phyloP scores from a whole-genome alignment of 148 eudicot species.

The Amaranthus palmeri region DNA sequence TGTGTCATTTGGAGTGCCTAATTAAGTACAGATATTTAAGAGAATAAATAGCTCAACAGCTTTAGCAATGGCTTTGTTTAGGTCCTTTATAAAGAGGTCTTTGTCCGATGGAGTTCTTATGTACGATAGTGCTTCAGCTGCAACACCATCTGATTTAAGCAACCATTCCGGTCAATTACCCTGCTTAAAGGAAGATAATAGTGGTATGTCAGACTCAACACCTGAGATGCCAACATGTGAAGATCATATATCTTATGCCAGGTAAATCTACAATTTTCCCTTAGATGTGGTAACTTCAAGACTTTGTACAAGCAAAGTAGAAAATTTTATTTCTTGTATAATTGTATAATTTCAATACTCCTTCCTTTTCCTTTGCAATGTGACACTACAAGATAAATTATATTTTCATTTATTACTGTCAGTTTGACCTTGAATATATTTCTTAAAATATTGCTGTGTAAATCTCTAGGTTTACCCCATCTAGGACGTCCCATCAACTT shows the following conservation, averaged over 20 bases:
- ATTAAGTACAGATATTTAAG: not conserved
- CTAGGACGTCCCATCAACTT: slow-evolving; percentile 53
- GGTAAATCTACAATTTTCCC: slow-evolving; percentile 39
- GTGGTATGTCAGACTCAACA: slow-evolving; percentile 31
- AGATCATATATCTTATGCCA: slow-evolving; percentile 49
- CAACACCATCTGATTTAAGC: slow-evolving; percentile 41
- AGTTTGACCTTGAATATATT: too few relatives aligned
- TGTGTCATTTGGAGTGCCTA: too few relatives aligned
- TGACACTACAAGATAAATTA: too few relatives aligned
- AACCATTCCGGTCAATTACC: slow-evolving; percentile 35
- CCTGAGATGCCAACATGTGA: slow-evolving; percentile 31
- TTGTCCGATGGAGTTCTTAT: slow-evolving; percentile 81
- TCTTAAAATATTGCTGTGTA: not conserved
- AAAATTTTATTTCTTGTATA: not conserved
- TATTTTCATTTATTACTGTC: too few relatives aligned
- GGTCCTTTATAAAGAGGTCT: slow-evolving; percentile 75
- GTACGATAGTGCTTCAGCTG: slow-evolving; percentile 49
- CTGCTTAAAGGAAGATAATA: slow-evolving; percentile 30
- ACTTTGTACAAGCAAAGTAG: not conserved
- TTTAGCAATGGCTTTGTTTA: slow-evolving; percentile 23
- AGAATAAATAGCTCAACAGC: not conserved
- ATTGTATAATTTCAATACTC: too few relatives aligned
- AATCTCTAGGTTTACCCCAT: slow-evolving; percentile 59
- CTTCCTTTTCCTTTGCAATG: too few relatives aligned
- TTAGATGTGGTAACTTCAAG: not conserved